Base-by-base conservation (phyloP, 1,284 basidiomycete genomes). In the Cutaneotrichosporon curvatum region DNA sequence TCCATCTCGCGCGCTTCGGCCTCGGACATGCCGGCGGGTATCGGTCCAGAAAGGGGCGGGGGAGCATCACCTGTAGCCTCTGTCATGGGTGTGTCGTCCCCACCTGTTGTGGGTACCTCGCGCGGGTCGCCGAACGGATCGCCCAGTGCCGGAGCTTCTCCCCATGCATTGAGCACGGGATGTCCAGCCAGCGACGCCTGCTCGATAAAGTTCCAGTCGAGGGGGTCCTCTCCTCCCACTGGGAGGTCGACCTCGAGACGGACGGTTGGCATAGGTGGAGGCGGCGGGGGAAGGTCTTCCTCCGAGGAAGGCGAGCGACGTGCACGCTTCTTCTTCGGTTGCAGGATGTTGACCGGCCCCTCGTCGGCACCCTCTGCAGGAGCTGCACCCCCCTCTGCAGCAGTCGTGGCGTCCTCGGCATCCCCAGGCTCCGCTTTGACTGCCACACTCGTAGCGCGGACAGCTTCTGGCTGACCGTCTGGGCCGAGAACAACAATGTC, bases 261-360 rank as follows among this genome's bases (percentile, higher is more conserved):
- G 45, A 70, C 67, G 2, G 67, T 70, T 23, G 57, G 57, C 56
- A 70, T 59, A 3, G 67, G 67, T 4, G 65, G 65, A 11, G 65
- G 67, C 9, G 67, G 64, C 1, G 62, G 61, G 9, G 66, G 60
- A 18, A 65, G 48, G 40, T 67, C 65, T 25, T 64, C 63, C n/a
- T 66, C 65, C n/a, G 43, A 50, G 2, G 60, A 63, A 1, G 57
- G 51, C 6, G 63, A 58, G 12, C 53, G 43, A 6, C 50, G 46
- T 20, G 56, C 53, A 33, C 57, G 58, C 55, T 64, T 64, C 52
- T 64, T 63, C 51, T 65, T 65, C 4, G 65, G 57, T 10, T 59
- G 43, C 20, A 63, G 53, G 14, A 51, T 45, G 44, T 60, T 62
- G 14, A 43, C 45, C 12, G 42, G 50, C 16, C 14, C 40, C 28